Evolutionary conservation across 1,284 basidiomycete genomes (phyloP), one percentile per base, ranked within the genome.

Genomic region (Sporisorium exsertum): DNA sequence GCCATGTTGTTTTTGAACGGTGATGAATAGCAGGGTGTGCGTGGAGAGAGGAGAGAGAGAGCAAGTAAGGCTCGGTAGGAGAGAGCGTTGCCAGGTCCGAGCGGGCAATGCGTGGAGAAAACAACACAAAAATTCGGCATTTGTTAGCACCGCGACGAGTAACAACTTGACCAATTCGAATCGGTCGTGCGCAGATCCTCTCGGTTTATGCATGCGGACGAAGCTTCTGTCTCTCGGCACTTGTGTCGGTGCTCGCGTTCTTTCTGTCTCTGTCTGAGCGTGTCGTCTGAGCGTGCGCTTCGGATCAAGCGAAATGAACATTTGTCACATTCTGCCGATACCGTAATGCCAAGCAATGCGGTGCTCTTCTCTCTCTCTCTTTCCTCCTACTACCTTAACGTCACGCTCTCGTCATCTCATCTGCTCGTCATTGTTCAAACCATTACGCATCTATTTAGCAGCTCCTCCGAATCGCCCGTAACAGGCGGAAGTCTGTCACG

Each of bases 271-370:
- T 27, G 52, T 1, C 52, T 24, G 40, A 24, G n/a, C 42, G 37
- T 43, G 54, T 56, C 54, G 54, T 46, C 54, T 46, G 54, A 35
- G 43, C 43, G 29, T 27, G 40, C 12, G 33, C n/a, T 29, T 45
- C 42, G 53, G 20, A 53, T 37, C 35, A 40, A 33, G 22, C 52
- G 52, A 54, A 26, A 33, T 20, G 18, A 29, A 37, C 5, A 15
- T 12, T 35, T 22, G 18, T 42, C 15, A 35, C 24, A 42, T 12
- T 22, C 9, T 33, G 15, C 24, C 6, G 42, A 40, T 45, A 18
- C 6, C 22, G 24, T 35, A 55, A 32, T 58, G 56, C 56, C 56
- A 58, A 58, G 56, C 43, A 58, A 57, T 26, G n/a, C 42, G 22
- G 7, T 15, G 33, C 33, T 35, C 33, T 35, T 35, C 43, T 35